Evolutionary conservation across 2,329 filamentous ascomycete species (phyloP).

Genomic region (Pseudogymnoascus sp.): DNA sequence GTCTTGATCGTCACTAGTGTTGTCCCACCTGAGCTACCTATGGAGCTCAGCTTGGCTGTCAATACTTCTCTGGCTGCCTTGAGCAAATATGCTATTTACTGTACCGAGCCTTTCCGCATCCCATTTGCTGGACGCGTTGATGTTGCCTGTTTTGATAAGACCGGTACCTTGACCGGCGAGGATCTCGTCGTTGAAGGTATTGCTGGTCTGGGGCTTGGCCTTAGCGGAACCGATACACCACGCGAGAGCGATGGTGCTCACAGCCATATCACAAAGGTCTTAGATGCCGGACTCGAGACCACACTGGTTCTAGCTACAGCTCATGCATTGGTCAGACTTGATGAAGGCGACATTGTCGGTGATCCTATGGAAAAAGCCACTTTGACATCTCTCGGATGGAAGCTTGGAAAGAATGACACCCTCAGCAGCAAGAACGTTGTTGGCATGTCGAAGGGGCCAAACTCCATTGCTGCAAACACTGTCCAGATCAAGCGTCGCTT

Average conservation of each 20-base stretch:
- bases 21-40: conserved; percentile 94
- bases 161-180: conserved; percentile 91
- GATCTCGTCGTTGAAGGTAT: conserved; percentile 96
- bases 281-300: conserved; percentile 68
- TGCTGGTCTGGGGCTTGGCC: conserved; percentile 73
- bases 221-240: conserved; percentile 55
- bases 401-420: conserved; percentile 79
- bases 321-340: conserved; percentile 89
- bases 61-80: conserved; percentile 94
- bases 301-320: conserved; percentile 91
- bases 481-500: conserved; percentile 96
- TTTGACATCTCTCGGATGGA: conserved; percentile 81
- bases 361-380: conserved; percentile 99
- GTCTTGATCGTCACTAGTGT: conserved; percentile 96
- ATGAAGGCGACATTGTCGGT: conserved; percentile 94
- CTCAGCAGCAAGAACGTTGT: conserved; percentile 60
- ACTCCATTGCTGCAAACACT: conserved; percentile 53
- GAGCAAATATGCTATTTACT: conserved; percentile 95
- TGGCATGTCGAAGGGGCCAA: conserved; percentile 37
- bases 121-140: conserved; percentile 94
- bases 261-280: conserved; percentile 66
- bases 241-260: conserved; percentile 76
- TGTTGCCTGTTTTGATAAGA: conserved; percentile 97
- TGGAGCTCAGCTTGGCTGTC: conserved; percentile 95
- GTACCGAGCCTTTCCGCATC: conserved; percentile 97